Evolutionary conservation across 2,329 filamentous ascomycete genomes (phyloP).

Genomic region (Colletotrichum sp.): DNA sequence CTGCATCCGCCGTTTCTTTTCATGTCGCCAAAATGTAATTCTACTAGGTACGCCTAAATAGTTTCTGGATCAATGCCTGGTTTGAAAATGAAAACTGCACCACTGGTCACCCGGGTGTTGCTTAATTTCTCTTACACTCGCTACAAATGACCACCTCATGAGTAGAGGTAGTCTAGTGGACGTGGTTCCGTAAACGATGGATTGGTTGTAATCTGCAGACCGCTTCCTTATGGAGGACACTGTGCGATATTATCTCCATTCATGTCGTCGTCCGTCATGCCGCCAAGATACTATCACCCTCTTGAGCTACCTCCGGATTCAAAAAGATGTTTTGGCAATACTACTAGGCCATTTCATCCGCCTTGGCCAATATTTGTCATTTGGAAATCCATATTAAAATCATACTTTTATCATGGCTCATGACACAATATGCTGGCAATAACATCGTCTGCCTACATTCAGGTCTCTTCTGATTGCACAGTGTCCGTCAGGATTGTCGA

Average conservation of each 20-base stretch:
- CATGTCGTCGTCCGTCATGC: neutral
- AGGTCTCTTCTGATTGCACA: neutral
- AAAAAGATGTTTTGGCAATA: neutral
- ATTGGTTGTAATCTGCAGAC: neutral
- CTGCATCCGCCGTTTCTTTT: neutral
- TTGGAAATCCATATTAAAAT: neutral
- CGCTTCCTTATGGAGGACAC: rapidly evolving
- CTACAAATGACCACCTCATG: too few relatives aligned
- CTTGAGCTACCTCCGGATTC: rapidly evolving
- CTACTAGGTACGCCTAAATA: neutral
- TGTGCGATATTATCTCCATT: neutral
- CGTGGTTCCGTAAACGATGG: neutral
- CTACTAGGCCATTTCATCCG: neutral
- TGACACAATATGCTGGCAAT: neutral
- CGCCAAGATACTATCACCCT: neutral
- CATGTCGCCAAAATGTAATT: neutral
- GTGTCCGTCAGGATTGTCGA: neutral
- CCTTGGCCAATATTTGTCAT: neutral
- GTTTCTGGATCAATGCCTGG: neutral
- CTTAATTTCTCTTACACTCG: neutral
- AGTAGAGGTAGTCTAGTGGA: neutral
- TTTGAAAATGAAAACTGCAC: neutral
- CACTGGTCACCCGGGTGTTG: neutral
- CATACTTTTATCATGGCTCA: neutral
- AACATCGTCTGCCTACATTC: neutral